Base-by-base conservation (phyloP, 2,329 filamentous ascomycete genomes). In the Stagonosporopsis vannaccii region DNA sequence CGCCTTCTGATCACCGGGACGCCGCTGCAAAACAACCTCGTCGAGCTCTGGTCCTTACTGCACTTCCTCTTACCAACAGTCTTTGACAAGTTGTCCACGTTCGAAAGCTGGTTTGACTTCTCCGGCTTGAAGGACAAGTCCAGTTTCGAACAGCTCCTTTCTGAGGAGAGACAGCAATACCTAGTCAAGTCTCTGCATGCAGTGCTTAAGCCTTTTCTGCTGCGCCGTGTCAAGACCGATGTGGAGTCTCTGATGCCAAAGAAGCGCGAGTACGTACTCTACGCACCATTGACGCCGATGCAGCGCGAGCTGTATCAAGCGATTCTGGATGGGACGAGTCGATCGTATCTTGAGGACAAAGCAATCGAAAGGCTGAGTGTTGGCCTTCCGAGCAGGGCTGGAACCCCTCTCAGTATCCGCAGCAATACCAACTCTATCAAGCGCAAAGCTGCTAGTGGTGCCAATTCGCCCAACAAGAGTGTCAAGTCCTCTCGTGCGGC, bases 41-140 rank as follows among this genome's bases (percentile, higher is more conserved):
- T 92, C 12, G 95, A 99, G 69, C 78, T 99, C 0, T 99, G 95
- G 95, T 97, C 94, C 0, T 77, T 99, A 0, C 83, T 99, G 0
- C 93, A 99, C 69, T 99, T 99, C 68, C 80, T 99, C 0, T 84
- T 98, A 43, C 95, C 94, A 0, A 90, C 90, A 35, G 93, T 97
- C 28, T 99, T 99, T 67, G 92, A 93, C 41, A 91, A 97, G 67
- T 88, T 96, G 75, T 91, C 96, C 42, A 92, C 91, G 0, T 99
- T 99, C 56, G 91, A 97, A 70, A 87, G 87, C 1, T 98, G 94
- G 93, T 99, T 99, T 60, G 94, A 99, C 74, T 99, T 99, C 67
- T 95, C 91, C 0, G 93, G 92, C 7, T 82, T 99, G 1, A 87
- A 96, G 51, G 91, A 98, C 57, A 91, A 93, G 62, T 84, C 89